Conservation (phyloP, 495 filamentous ascomycete species). For the Penicillium lividum region DNA sequence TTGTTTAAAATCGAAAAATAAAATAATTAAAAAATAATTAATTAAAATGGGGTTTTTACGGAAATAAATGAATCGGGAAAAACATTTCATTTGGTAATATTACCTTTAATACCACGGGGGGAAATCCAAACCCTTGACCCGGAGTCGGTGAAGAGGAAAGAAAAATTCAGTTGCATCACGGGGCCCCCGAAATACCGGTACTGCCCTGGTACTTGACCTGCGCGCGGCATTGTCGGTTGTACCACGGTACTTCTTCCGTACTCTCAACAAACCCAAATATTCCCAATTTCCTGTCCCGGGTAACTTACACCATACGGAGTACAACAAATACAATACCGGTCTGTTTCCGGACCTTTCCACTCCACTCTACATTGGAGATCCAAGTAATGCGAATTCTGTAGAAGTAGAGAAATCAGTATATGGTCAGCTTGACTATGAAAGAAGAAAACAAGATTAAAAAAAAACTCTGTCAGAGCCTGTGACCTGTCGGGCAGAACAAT, state of each 20-base stretch:
- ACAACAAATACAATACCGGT: neutral
- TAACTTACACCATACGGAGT: neutral
- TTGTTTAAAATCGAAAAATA: slow-evolving; percentile 23
- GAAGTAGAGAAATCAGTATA: neutral
- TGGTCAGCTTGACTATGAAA: slow-evolving; percentile 4
- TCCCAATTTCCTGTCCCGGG: neutral
- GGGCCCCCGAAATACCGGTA: slow-evolving; percentile 11
- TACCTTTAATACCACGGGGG: neutral
- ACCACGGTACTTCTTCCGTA: slow-evolving; percentile 4
- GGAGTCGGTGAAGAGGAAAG: slow-evolving; percentile 16
- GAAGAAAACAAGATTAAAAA: neutral
- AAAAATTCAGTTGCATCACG: slow-evolving; percentile 35
- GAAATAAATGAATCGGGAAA: neutral
- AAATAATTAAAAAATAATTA: slow-evolving; percentile 27
- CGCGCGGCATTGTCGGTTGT: neutral
- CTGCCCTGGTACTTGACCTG: slow-evolving; percentile 2
- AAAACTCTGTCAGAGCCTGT: slow-evolving; percentile 6
- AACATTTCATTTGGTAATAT: neutral
- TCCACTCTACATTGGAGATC: neutral
- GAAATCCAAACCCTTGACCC: neutral
- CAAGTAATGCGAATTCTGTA: neutral
- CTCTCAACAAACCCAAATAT: slow-evolving; percentile 1
- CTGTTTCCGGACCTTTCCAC: slow-evolving; percentile 4
- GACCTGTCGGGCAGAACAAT: slow-evolving; percentile 4
- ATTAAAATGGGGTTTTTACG: slow-evolving; percentile 5